phyloP scores from a whole-genome alignment of 495 filamentous ascomycete species.

The Trichoderma orchidacearum region DNA sequence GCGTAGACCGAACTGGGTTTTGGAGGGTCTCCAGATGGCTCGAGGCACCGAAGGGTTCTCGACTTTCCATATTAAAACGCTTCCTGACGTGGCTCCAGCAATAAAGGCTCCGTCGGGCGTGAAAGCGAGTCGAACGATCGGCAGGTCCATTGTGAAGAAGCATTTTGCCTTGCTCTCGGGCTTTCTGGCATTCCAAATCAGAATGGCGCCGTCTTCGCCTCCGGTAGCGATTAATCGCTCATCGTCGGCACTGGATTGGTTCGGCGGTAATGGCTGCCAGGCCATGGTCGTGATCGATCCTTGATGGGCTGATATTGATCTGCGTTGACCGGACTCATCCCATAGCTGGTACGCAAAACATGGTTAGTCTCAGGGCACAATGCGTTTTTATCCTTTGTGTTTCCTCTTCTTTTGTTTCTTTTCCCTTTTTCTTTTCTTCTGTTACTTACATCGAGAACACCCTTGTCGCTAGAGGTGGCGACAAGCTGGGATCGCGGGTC shows the following conservation, averaged over 20 bases:
- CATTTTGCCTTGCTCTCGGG: constrained; percentile 39
- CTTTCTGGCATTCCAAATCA: constrained; percentile 53
- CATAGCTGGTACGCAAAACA: constrained; percentile 26
- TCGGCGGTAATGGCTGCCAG: constrained; percentile 35
- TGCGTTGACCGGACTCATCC: constrained; percentile 28
- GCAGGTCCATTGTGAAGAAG: constrained; percentile 40
- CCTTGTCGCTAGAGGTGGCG: constrained; percentile 36
- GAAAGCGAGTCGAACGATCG: constrained; percentile 51
- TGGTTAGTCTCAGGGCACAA: constrained; percentile 9
- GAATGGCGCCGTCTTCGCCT: constrained; percentile 50
- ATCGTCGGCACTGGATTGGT: constrained; percentile 12
- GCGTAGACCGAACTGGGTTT: constrained; percentile 21
- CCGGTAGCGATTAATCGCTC: constrained; percentile 38
- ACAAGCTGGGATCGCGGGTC: constrained; percentile 29
- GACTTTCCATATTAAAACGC: constrained; percentile 58
- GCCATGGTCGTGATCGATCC: constrained; percentile 32
- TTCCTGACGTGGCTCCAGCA: constrained; percentile 51
- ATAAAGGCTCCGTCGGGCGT: constrained; percentile 61
- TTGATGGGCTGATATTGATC: constrained; percentile 33
- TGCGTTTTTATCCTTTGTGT: too few species aligned
- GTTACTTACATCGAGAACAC: constrained; percentile 34
- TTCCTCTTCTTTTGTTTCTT: too few species aligned
- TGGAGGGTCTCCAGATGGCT: constrained; percentile 43
- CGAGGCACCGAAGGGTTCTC: constrained; percentile 50
- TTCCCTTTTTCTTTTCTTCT: not conserved